Conservation (phyloP, 2,329 filamentous ascomycete genomes). For the Davidsoniella neocaledoniae region DNA sequence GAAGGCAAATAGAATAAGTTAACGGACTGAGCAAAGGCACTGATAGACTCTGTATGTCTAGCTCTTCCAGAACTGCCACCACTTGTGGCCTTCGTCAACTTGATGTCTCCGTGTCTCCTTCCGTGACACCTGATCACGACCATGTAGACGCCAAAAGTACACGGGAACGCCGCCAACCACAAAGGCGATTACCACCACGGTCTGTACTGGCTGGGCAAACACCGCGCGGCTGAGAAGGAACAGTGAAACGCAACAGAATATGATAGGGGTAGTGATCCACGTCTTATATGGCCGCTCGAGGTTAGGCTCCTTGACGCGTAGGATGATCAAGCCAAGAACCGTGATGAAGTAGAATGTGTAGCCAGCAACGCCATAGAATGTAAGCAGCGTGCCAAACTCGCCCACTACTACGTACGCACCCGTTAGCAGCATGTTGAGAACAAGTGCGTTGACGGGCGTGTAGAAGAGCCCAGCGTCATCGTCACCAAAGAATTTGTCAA, state of each 20-base stretch:
- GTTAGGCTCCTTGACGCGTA: constrained; percentile 72
- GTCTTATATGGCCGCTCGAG: constrained; percentile 85
- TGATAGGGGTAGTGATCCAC: constrained; percentile 93
- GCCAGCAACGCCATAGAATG: constrained; percentile 92
- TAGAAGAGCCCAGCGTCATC: constrained; percentile 68
- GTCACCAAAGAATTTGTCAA: constrained; percentile 54
- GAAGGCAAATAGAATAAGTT: no score
- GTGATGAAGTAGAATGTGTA: constrained; percentile 97
- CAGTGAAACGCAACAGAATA: constrained; percentile 93
- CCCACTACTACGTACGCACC: constrained; percentile 65
- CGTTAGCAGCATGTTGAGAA: constrained; percentile 63
- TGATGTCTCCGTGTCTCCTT: constrained; percentile 20
- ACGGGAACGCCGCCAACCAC: constrained; percentile 70
- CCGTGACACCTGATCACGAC: constrained; percentile 36
- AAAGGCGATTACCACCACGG: constrained; percentile 70
- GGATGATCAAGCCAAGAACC: constrained; percentile 78
- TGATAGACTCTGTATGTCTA: not conserved
- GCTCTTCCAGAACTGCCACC: constrained; percentile 46
- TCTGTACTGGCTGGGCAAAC: constrained; percentile 82
- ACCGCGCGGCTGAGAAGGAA: constrained; percentile 80
- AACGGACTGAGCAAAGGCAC: not conserved
- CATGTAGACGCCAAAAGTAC: constrained; percentile 72
- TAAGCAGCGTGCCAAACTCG: constrained; percentile 80
- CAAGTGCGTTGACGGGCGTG: constrained; percentile 84
- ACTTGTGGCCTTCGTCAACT: constrained; percentile 20